These are phyloP conservation scores for Orbilia javanica DNA, from an alignment of 2,329 filamentous ascomycete species.

Conservation along the genomic window DNA sequence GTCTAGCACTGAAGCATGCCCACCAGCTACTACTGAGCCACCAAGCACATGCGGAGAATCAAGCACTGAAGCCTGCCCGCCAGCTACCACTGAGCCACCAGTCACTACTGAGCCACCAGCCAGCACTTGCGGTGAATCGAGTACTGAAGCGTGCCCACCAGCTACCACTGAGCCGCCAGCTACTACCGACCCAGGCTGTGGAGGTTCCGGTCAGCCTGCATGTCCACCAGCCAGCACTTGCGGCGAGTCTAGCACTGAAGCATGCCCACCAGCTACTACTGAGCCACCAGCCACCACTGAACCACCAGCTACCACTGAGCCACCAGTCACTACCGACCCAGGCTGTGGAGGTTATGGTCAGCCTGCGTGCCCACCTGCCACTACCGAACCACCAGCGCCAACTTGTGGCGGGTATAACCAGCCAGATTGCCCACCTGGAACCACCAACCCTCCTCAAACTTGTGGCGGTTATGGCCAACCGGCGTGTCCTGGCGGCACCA, in stretches of 20 bases:
- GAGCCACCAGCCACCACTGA: background rate
- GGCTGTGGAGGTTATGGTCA: no score
- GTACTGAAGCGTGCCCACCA: background rate
- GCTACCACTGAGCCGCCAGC: background rate
- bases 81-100: no score
- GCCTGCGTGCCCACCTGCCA: background rate
- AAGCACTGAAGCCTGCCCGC: no score
- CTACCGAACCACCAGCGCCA: background rate
- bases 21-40: no score
- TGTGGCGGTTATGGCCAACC: constrained; percentile 14
- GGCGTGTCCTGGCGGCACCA: background rate
- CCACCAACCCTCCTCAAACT: background rate
- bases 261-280: background rate
- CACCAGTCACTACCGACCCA: background rate
- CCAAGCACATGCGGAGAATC: no score
- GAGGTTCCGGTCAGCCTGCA: no score
- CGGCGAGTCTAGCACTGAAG: background rate
- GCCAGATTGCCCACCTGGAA: background rate
- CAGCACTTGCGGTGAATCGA: background rate
- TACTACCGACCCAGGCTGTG: background rate
- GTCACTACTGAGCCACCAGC: no score
- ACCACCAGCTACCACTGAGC: background rate
- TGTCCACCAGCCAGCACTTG: background rate
- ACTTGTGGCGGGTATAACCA: background rate
- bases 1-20: background rate